These are phyloP conservation scores for Talaromyces sp. DNA, from an alignment of 2,329 filamentous ascomycete genomes.

Conservation along the genomic window DNA sequence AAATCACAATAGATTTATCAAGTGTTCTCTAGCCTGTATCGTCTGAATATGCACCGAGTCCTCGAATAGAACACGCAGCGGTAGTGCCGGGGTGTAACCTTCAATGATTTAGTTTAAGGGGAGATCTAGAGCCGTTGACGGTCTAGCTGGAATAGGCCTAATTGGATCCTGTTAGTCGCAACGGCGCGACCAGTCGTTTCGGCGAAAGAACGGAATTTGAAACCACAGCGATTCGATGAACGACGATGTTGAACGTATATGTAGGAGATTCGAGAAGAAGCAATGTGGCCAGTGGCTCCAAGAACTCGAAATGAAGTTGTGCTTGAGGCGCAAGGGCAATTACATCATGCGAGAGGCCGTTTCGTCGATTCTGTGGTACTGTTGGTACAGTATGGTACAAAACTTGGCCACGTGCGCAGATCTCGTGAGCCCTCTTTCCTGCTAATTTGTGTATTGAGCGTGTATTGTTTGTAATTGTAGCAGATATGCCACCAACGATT, in stretches of 20 bases:
- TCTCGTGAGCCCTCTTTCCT: neutral
- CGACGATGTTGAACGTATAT: neutral
- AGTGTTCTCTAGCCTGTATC: neutral
- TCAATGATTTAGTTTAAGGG: constrained; percentile 6
- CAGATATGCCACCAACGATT: neutral
- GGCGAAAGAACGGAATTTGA: neutral
- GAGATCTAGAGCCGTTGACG: neutral
- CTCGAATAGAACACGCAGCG: neutral
- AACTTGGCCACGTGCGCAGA: constrained; percentile 11
- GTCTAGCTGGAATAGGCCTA: constrained; percentile 10
- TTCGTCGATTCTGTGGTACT: neutral
- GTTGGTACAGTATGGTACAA: neutral
- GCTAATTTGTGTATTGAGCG: neutral
- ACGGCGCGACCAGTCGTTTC: constrained; percentile 12
- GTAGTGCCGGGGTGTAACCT: neutral
- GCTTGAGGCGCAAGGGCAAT: neutral
- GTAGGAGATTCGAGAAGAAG: neutral
- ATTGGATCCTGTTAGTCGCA: neutral
- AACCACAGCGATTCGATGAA: neutral
- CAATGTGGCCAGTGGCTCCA: neutral
- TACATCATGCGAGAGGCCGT: constrained; percentile 1
- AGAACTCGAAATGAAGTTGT: neutral
- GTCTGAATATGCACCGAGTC: neutral
- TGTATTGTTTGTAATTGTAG: neutral
- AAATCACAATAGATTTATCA: neutral